Evolutionary conservation across 257 asterid genomes (phyloP), one percentile per base, ranked within the genome.

Genomic region (Petrea volubilis): DNA sequence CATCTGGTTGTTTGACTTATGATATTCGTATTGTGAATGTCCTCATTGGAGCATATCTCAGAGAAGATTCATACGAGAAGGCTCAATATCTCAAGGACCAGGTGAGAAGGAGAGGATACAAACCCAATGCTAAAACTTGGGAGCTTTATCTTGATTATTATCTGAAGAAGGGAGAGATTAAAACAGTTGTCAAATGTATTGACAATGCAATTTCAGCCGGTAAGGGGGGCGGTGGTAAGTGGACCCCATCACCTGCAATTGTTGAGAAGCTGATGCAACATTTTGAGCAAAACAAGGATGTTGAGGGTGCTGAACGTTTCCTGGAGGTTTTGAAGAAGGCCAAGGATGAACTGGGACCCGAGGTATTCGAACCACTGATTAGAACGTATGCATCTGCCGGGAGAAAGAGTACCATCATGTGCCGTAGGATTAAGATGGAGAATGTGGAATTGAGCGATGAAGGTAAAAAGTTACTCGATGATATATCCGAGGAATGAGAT

Each of bases 71-170:
- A 1, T 61, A 81, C 50, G 79, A 87, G 79, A 85, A 90, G 77
- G 96, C 98, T 60, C 84, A 85, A 68, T 70, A 74, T 60, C 96
- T 92, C 70, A 91, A 74, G 78, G 76, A 77, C 49, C 86, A 69
- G 69, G 85, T 90, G 11, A 68, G 75, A 75, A 86, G 85, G 84
- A 82, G 89, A 76, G 90, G 96, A 61, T 77, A 87, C 31, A 74
- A 85, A 75, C 84, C 92, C 52, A 95, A 95, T 75, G 86, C 94
- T 29, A 95, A 86, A 80, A 91, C 97, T 7, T 95, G 96, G 96
- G 97, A 92, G 84, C 88, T 84, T 58, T 90, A 84, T 74, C 79
- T 92, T 41, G 91, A 85, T 11, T 92, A 90, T 76, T 76, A 88
- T 73, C 77, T 90, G 74, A 76, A 84, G 68, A 88, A 84, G 29